phyloP scores from a whole-genome alignment of 2,329 filamentous ascomycete genomes.

The Fusarium buharicum region DNA sequence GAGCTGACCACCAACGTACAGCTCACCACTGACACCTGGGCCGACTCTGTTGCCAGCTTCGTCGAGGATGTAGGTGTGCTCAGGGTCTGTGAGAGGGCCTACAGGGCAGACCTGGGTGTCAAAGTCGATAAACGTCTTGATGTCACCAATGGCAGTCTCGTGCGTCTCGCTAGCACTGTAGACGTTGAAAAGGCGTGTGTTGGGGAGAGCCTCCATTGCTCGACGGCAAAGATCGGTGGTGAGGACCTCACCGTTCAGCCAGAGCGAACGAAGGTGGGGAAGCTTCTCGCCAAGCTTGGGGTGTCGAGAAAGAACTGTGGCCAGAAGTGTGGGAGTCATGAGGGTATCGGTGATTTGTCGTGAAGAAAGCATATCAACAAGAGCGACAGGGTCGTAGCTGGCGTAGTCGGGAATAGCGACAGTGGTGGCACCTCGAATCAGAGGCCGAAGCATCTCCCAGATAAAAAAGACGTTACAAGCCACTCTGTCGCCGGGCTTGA shows the following conservation, averaged over 20 bases:
- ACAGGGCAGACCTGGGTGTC: conserved; percentile 77
- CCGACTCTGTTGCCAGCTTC: conserved; percentile 73
- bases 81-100: conserved; percentile 73
- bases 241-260: conserved; percentile 86
- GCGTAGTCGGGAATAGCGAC: conserved; percentile 78
- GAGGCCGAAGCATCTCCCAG: conserved; percentile 83
- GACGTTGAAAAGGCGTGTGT: conserved; percentile 77
- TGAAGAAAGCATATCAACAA: conserved; percentile 74
- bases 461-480: conserved; percentile 92
- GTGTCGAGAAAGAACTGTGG: conserved; percentile 77
- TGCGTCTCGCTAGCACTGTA: conserved; percentile 88
- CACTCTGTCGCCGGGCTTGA: conserved; percentile 77
- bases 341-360: conserved; percentile 80
- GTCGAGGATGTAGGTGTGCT: conserved; percentile 77
- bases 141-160: conserved; percentile 81
- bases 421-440: conserved; percentile 80
- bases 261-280: conserved; percentile 74
- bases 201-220: conserved; percentile 73
- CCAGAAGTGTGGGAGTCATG: conserved; percentile 83
- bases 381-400: conserved; percentile 79
- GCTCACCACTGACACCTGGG: conserved; percentile 72
- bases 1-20: conserved; percentile 79
- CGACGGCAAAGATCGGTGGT: conserved; percentile 79
- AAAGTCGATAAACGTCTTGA: conserved; percentile 71
- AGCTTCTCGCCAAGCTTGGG: conserved; percentile 71